Evolutionary conservation across 1,284 basidiomycete species (phyloP), one percentile per base, ranked within the genome.

Genomic region (Tetrapyrgos nigripes): DNA sequence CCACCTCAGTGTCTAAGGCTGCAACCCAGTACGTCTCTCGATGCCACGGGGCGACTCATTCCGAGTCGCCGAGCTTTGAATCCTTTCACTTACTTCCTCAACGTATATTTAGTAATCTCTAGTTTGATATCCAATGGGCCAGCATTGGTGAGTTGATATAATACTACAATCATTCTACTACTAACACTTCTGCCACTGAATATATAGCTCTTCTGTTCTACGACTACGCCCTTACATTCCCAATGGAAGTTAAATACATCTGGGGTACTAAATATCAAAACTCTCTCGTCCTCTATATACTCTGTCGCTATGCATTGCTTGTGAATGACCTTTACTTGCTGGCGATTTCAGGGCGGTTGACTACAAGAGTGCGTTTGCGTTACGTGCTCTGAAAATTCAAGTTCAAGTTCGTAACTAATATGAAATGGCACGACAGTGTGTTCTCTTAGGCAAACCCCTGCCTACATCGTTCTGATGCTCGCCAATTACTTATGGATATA

Each of bases 231-330:
- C 62, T 78, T 43, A 76, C 74, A 3, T 73, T 76, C 53, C 66
- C 66, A 1, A 58, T 61, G 49, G 76, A 78, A 60, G 65, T 76
- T 27, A 63, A 68, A 44, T 75, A 73, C 58, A 67, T 78, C 45
- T 78, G 76, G 76, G 47, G 61, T 24, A 44, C 62, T 29, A 69
- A 65, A 59, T 69, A 71, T 26, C 66, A 67, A 11, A 23, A 71
- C 0, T 74, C 73, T 4, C 74, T 75, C 3, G 57, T 69, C 5
- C 68, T 78, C 48, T 78, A 77, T 62, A 58, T 76, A 13, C 63
- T 69, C n/a, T 76, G 73, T 60, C 75, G 76, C 19, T 77, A 76
- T 51, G 73, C 76, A 1, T 57, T 78, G 33, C 45, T 74, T 2
- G 70, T 72, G 2, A 78, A 78, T 55, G 64, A 75, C 3, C 59